Base-by-base conservation (phyloP, 169 alveolate genomes). In the Eimeria tenella region DNA sequence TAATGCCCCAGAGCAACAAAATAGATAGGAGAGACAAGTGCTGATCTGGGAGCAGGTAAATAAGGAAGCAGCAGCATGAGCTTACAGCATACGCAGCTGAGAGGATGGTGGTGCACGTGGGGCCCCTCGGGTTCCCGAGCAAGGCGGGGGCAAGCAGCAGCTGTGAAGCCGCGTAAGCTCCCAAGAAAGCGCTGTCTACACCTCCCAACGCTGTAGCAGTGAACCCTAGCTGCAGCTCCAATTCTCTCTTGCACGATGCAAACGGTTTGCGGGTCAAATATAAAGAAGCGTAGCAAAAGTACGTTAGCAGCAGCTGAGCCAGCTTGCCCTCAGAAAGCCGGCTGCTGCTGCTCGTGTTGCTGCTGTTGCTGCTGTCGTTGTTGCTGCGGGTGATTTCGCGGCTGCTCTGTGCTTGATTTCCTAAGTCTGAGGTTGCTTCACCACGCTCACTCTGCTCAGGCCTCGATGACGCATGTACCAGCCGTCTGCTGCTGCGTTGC, bases 231-330 rank as follows among this genome's bases (percentile, higher is more conserved):
- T 94, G 95, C 19, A 63, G 62, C 89, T 95, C 95, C 49, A 95
- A 75, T 62, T 74, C 93, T 21, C 92, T 31, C 60, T 94, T 94
- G 8, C 93, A 94, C 63, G 95, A 93, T n/a, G 97, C 95, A 71
- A 95, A 94, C 6, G 97, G 97, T 87, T 95, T 95, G 11, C 97
- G 94, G 4, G 97, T 95, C 52, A 95, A 56, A 71, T 95, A 95
- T 50, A 95, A 49, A 15, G 95, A 62, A 17, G 95, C 90, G 77
- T 95, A 95, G 25, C 96, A 79, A 19, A 86, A 62, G 88, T 94
- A 95, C 31, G 97, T 95, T 73, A 95, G 74, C 31, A 91, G 4
- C 13, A 89, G 5, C 68, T 89, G 94, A 21, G 21, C 56, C 25
- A 82, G 13, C 75, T 82, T 82, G 23, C 90, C 90, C 90, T 82